Base-by-base conservation (phyloP, 1,139 yeast genomes). In the Candida sp. region DNA sequence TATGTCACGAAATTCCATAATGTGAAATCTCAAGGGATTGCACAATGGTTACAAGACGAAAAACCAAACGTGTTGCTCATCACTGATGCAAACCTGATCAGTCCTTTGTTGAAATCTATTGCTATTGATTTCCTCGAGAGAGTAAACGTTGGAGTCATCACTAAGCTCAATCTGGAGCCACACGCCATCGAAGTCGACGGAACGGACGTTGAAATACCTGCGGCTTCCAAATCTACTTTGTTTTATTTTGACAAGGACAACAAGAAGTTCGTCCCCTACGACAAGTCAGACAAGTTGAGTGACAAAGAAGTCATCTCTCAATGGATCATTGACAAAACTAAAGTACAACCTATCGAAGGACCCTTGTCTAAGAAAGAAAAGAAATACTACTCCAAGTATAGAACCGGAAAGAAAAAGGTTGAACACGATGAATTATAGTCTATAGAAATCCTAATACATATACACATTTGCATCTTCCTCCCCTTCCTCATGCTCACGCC, bases 21-120 rank as follows among this genome's bases (percentile, higher is more conserved):
- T 47, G 50, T 65, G 7, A 54, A 63, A 5, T 54, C 66, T 23
- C 72, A 57, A 54, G 69, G 47, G 44, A 63, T 53, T 55, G 62
- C 37, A 62, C 65, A 55, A 39, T 84, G 66, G 76, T 62, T 54
- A 53, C 63, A 44, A 60, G 64, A 54, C 6, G 55, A 63, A 7
- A n/a, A 33, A 56, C 60, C 64, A 32, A 71, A 75, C 49, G 72
- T 78, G 12, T 66, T 81, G 44, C 70, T 82, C 7, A 62, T 88
- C 2, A 67, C 90, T 2, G 73, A 76, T 45, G 73, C 76, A 47
- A 72, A 68, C 17, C 69, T 70, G 43, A 70, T 85, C 5, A 81
- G 93, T 12, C 84, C 94, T 0, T 66, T 88, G 54, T 79, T 81
- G 64, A 90, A 89, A 66, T 75, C 90, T 1, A 71, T 93, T 58